Base-by-base conservation (phyloP, 768 basidiomycete species). In the Podaxis mareebaensis region DNA sequence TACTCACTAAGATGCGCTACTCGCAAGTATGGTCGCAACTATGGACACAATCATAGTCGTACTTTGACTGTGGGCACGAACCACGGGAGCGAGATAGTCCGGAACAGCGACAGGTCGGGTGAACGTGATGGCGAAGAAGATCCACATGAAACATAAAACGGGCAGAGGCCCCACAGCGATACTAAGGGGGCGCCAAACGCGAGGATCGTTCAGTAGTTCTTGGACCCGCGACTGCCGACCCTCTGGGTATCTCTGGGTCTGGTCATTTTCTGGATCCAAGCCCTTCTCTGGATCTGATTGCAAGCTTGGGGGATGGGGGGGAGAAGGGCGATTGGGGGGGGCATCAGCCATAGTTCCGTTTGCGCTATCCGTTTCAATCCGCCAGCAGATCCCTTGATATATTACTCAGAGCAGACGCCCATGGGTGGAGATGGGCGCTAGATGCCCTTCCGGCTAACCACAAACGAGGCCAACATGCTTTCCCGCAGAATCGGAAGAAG, bases 1-100 rank as follows among this genome's bases (percentile, higher is more conserved):
- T 17, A 42, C 58, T 49, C 20, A 59, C 58, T n/a, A 36, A 7
- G 58, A 20, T 24, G 39, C 26, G 3, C n/a, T 22, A 26, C 15
- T 38, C 3, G 58, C 26, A 11, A 59, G 5, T 20, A 59, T 2
- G 3, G 58, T 59, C 22, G 58, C 28, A 13, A 52, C 17, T 15
- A 60, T 52, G 12, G 49, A 42, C 6, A 38, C 48, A 38, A 60
- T 26, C 58, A 60, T 60, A n/a, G 58, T 60, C 11, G 49, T 17
- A 11, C 58, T 52, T 26, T 52, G 49, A 24, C 20, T 49, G 24
- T 60, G 49, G 7, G 48, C 36, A 13, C 48, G 36, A 39, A 60
- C 51, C 1, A 22, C 13, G 17, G 22, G 17, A 38, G 49, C 33
- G 20, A 51, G 17, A 5, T 24, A 39, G 24, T 59, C 58, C 22